A percentile compares a stretch with the other conserved stretches of the same genome.
Conservation (phyloP, 345 rosid species). For the Euclidium syriacum region DNA sequence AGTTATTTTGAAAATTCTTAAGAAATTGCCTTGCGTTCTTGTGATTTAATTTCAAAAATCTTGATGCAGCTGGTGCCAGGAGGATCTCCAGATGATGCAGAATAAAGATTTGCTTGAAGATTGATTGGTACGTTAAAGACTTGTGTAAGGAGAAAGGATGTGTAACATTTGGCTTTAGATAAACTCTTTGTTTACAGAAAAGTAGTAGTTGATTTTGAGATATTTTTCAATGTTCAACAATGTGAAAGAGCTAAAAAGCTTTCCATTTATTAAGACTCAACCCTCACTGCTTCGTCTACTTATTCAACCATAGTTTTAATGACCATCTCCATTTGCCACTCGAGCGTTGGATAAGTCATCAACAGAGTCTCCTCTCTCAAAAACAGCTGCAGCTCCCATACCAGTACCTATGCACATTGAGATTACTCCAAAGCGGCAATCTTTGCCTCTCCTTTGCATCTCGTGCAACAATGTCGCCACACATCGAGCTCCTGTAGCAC, state of each 20-base stretch:
- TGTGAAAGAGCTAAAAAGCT: not conserved
- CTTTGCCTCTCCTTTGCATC: conserved; percentile 89
- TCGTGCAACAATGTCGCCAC: conserved; percentile 80
- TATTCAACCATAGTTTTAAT: conserved; percentile 29
- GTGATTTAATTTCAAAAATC: not conserved
- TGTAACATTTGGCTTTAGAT: conserved; percentile 18
- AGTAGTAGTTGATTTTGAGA: conserved; percentile 8
- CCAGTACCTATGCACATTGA: conserved; percentile 99
- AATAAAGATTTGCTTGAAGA: conserved; percentile 14
- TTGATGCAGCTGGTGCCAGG: conserved; percentile 88
- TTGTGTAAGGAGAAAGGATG: not conserved
- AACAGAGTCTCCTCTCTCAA: conserved; percentile 67
- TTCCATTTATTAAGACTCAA: not conserved
- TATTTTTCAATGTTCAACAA: not conserved
- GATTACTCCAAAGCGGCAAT: conserved; percentile 80
- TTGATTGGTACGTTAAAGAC: not conserved
- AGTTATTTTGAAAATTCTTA: not conserved
- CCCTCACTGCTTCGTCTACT: conserved; percentile 15
- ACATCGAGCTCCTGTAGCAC: conserved; percentile 94
- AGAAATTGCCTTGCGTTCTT: not conserved
- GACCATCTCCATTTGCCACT: conserved; percentile 20
- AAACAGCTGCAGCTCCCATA: conserved; percentile 93
- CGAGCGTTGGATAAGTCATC: conserved; percentile 51
- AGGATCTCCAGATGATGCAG: conserved; percentile 65
- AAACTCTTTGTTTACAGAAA: conserved; percentile 4